Evolutionary conservation across 148 eudicot species (phyloP), one percentile per base, ranked within the genome.

Genomic region (Chenopodium album): DNA sequence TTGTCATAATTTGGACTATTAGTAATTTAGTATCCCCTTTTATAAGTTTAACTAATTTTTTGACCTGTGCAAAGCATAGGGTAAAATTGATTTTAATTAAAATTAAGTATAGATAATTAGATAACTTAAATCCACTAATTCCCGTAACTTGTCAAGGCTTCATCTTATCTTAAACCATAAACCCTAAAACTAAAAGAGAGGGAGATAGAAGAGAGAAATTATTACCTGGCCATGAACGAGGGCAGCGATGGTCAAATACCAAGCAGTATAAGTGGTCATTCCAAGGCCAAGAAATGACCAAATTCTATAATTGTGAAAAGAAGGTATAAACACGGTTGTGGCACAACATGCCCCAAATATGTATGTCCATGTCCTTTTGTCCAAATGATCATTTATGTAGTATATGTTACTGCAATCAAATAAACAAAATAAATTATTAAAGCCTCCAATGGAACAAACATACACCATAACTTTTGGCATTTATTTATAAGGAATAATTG

Each of bases 311-410:
- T 92, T 92, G 75, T 92, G 95, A 76, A 88, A 90, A n/a, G 93
- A 90, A 0, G 94, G 92, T 76, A 90, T 84, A 80, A 89, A 90
- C 71, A 90, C 93, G 7, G 95, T 90, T 2, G 92, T 90, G 16
- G 92, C 95, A 83, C 93, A 92, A 75, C 95, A 92, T 9, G 95
- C 94, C 80, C 94, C 94, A 73, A 92, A 92, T 69, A 92, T 90
- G 86, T 92, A 92, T 16, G 94, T 92, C 94, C 94, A 92, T 52
- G 94, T 92, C 84, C 94, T 85, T 89, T 92, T 92, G 84, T 92
- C 92, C 63, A 92, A 73, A 2, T 78, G 84, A 78, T 92, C 92
- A 81, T 92, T 92, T 68, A 92, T 80, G 86, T 90, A 92, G 83
- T 92, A 92, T 80, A 92, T 92, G 71, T 92, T 92, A 76, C 95